Evolutionary conservation across 345 rosid species (phyloP), one percentile per base, ranked within the genome.

Genomic region (Eucalyptus sp.): DNA sequence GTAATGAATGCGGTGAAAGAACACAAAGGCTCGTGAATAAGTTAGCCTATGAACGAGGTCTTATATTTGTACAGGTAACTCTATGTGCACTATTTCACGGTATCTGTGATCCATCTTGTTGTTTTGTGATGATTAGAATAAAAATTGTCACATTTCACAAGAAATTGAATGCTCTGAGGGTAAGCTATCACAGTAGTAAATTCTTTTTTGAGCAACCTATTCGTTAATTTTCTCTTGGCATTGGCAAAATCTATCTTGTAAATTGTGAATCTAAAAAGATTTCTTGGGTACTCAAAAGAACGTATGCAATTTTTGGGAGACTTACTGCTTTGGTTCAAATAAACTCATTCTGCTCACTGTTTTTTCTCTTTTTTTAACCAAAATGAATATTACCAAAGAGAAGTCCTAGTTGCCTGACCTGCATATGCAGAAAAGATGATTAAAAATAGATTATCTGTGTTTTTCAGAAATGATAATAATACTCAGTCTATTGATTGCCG

Each of bases 11-110:
- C 87, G 98, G 97, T 50, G 99, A 92, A 91, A 95, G 97, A 88
- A 94, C 97, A 12, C 91, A 95, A 54, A 95, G 99, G 94, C 97
- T 96, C 85, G 94, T 96, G 86, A 98, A 94, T 93, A 95, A 95
- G 5, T 86, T 95, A 87, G 99, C 99, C 44, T 95, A 95, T 92
- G 98, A 98, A 89, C 92, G 93, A 8, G 99, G 99, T 46, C 94
- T 95, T 90, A 96, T 97, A 54, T 97, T 90, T 90, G 97, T 96
- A 10, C 98, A 98, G 94, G 99, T 97, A 71, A 71, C 25, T 37
- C 25, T 18, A 71, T 71, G 44, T 18, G 41, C 25, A 18, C 4
- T 31, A 18, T 71, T 71, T 33, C 46, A 86, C 7, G 5, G 41
- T 86, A 86, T 10, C 64, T 50, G 9, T 52, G 46, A 86, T 86